Evolutionary conservation across 2,329 filamentous ascomycete genomes (phyloP), one percentile per base, ranked within the genome.

Genomic region (Penicillium decumbens): DNA sequence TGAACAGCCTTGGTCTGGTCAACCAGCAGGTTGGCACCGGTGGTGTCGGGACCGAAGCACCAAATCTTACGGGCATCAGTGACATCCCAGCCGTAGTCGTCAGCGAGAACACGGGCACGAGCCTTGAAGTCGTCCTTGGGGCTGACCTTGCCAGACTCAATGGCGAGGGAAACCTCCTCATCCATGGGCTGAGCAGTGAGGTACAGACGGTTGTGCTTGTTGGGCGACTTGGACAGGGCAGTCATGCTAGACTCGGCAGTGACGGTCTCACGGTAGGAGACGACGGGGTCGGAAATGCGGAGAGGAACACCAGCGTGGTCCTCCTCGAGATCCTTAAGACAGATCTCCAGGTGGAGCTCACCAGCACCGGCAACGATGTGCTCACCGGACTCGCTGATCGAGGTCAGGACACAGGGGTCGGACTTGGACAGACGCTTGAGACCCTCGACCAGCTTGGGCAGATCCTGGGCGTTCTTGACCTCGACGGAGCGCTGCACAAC

Each of bases 161-260:
- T 98, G 69, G 87, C 88, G 70, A 84, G 83, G 66, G 88, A 81
- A 54, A 98, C 86, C 66, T 97, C 93, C 83, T 98, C 93, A 40
- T 83, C 83, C 49, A 98, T 81, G 66, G 93, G 93, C 78, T 90
- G 79, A 60, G 93, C 93, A 75, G 82, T 83, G 78, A 98, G 85
- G 82, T 97, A 98, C 55, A 98, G 83, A 90, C 93, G 92, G 84
- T 98, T 98, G 88, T 98, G 93, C 89, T 98, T 98, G 88, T 98
- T 98, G 80, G 93, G 93, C 42, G 93, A 98, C 83, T 98, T 98
- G 77, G 93, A 97, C 69, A 98, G 82, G 64, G 93, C 93, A 70
- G 89, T 95, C 70, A 97, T 97, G 83, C 85, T 89, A 48, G 93
- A 97, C 72, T 84, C 84, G 68, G 60, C 81, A 65, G 77, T 76